These are phyloP conservation scores for Trichophyton verrucosum DNA, from an alignment of 2,329 filamentous ascomycete genomes.

Conservation along the genomic window DNA sequence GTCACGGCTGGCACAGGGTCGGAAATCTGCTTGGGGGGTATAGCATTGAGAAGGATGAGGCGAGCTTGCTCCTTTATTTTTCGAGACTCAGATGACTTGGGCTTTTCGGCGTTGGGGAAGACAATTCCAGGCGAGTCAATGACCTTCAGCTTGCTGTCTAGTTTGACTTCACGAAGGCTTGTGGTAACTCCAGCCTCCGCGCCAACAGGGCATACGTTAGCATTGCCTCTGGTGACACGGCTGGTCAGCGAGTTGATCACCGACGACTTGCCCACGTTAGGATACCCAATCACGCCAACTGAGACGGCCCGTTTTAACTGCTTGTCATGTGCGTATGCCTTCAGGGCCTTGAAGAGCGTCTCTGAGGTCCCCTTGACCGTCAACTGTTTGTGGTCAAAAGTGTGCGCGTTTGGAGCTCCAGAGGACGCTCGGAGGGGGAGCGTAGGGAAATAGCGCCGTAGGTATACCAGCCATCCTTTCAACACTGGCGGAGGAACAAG, in stretches of 20 bases:
- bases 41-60: conserved; percentile 75
- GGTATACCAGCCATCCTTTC: conserved; percentile 70
- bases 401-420: conserved; percentile 71
- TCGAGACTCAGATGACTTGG: conserved; percentile 45
- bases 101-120: conserved; percentile 54
- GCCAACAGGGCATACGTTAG: conserved; percentile 68
- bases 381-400: conserved; percentile 82
- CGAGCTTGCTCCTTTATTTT: conserved; percentile 66
- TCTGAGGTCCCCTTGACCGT: conserved; percentile 76
- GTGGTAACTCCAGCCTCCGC: conserved; percentile 90
- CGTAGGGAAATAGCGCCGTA: conserved; percentile 82
- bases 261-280: conserved; percentile 91
- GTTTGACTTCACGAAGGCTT: conserved; percentile 75
- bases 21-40: conserved; percentile 87
- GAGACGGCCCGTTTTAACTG: conserved; percentile 81
- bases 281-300: conserved; percentile 88
- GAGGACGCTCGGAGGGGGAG: conserved; percentile 75
- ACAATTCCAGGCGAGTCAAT: conserved; percentile 92
- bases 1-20: conserved; percentile 81
- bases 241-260: conserved; percentile 88
- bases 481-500: conserved; percentile 71
- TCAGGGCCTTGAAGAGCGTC: conserved; percentile 76
- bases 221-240: conserved; percentile 51
- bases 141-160: conserved; percentile 85
- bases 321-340: conserved; percentile 70